These are phyloP conservation scores for Purshia tridentata DNA, from an alignment of 306 rosid genomes.

Conservation along the genomic window DNA sequence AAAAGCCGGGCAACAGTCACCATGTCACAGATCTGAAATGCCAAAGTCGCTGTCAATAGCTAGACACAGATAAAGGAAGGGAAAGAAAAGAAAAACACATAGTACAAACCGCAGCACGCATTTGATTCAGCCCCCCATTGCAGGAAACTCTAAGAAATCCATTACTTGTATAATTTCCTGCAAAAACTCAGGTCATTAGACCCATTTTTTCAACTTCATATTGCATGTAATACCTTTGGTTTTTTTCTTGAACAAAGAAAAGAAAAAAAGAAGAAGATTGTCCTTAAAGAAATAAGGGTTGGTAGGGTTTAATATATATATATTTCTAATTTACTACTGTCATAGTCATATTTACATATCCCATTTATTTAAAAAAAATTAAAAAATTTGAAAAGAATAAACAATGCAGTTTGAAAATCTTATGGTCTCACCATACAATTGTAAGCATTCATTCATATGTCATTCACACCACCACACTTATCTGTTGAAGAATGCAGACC, in stretches of 20 bases:
- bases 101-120: conserved; percentile 97
- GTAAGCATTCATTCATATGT: neutral
- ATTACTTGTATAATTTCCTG: conserved; percentile 96
- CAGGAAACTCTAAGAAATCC: conserved; percentile 97
- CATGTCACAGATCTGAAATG: conserved; percentile 95
- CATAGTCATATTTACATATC: neutral
- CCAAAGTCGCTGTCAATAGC: conserved; percentile 30
- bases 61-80: conserved; percentile 12
- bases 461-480: neutral
- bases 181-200: conserved; percentile 32
- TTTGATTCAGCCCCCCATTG: conserved; percentile 99
- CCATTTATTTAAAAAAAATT: neutral
- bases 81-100: conserved; percentile 14
- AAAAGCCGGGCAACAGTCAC: conserved; percentile 90
- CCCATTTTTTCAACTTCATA: neutral
- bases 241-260: neutral
- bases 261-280: neutral
- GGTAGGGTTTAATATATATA: neutral
- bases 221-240: neutral
- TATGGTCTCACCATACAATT: neutral
- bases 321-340: neutral
- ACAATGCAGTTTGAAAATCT: neutral
- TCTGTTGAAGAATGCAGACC: neutral
- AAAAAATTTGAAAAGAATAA: neutral
- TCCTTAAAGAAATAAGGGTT: neutral